Evolutionary conservation across 768 basidiomycete genomes (phyloP).

Genomic region (Termitomyces sp.): DNA sequence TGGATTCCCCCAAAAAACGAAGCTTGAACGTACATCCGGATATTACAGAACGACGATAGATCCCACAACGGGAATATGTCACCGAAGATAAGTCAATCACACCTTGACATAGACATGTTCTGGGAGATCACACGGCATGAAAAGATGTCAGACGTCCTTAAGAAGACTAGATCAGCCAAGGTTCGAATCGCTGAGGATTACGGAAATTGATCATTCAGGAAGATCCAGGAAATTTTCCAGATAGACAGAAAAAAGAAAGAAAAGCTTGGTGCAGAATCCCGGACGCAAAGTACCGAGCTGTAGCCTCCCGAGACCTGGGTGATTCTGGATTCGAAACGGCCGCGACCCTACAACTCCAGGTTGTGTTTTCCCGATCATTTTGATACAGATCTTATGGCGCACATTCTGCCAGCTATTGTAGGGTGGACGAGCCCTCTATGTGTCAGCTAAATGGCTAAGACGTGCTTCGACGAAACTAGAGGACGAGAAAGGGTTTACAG

Average conservation of each 20-base stretch:
- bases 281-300: too few relatives aligned
- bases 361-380: background rate
- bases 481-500: too few relatives aligned
- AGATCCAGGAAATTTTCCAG: background rate
- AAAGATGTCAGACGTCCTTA: background rate
- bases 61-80: background rate
- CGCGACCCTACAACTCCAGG: background rate
- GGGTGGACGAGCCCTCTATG: too few relatives aligned
- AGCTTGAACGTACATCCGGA: background rate
- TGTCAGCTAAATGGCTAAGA: too few relatives aligned
- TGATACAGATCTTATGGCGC: too few relatives aligned
- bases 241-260: background rate
- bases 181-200: background rate
- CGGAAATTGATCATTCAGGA: background rate
- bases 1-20: background rate
- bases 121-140: background rate
- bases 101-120: background rate
- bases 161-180: background rate
- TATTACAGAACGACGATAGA: background rate
- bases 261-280: too few relatives aligned
- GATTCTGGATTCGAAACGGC: background rate
- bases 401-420: too few relatives aligned
- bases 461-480: background rate
- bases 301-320: too few relatives aligned
- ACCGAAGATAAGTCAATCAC: background rate